These are phyloP conservation scores for Spinellus fusiger DNA, from an alignment of 192 early-diverging fungal species.

Conservation along the genomic window DNA sequence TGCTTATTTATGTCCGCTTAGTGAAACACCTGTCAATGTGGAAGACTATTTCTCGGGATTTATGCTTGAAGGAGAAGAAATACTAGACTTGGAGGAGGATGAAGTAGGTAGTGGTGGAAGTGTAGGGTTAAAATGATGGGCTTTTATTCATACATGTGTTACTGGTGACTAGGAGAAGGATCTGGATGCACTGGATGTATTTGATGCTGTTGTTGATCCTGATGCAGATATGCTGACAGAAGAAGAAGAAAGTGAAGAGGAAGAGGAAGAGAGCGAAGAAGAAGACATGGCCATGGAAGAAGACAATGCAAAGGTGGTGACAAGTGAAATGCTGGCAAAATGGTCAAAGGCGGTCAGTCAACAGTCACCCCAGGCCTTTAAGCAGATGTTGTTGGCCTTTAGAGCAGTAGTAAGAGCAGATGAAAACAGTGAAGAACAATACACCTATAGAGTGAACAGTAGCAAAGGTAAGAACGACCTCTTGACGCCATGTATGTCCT, in stretches of 20 bases:
- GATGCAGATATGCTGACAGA: conserved; percentile 15
- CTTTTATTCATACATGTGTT: not conserved
- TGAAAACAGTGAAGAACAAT: conserved; percentile 31
- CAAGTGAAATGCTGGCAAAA: conserved; percentile 45
- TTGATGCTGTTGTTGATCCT: conserved; percentile 17
- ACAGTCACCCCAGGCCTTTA: conserved; percentile 66
- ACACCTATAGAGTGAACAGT: conserved; percentile 67
- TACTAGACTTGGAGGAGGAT: conserved; percentile 28
- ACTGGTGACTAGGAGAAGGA: conserved; percentile 5
- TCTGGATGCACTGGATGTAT: conserved; percentile 14
- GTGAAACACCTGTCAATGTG: conserved; percentile 1
- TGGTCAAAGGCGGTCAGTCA: conserved; percentile 45
- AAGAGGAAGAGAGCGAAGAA: conserved; percentile 17
- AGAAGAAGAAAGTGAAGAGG: conserved; percentile 21
- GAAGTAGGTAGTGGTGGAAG: conserved; percentile 17
- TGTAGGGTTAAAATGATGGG: not conserved
- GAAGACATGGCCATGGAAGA: conserved; percentile 29
- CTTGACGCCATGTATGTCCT: no score
- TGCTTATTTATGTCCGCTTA: not conserved
- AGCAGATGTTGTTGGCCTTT: conserved; percentile 78
- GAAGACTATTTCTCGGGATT: conserved; percentile 19
- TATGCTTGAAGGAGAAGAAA: conserved; percentile 14
- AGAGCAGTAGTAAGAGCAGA: conserved; percentile 73
- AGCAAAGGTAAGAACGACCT: conserved; percentile 37
- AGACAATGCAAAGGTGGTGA: conserved; percentile 43